Evolutionary conservation across 2,329 filamentous ascomycete species (phyloP).

Genomic region (Penicillium sp.): DNA sequence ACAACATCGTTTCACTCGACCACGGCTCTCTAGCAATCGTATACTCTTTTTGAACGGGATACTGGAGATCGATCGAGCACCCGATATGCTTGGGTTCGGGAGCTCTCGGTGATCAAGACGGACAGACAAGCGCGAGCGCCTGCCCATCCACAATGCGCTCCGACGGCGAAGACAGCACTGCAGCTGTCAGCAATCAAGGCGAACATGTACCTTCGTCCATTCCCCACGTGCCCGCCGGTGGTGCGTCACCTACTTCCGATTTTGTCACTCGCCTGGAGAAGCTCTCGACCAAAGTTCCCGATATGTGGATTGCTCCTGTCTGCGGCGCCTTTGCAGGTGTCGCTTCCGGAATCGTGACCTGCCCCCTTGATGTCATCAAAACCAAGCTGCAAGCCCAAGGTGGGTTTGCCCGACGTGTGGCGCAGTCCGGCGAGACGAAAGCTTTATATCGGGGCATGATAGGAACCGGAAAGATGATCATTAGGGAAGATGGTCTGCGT

Average conservation of each 20-base stretch:
- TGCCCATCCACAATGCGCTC: constrained; percentile 44
- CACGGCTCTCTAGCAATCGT: not conserved
- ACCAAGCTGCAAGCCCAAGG: constrained; percentile 96
- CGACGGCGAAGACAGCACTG: constrained; percentile 42
- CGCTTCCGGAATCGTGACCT: constrained; percentile 90
- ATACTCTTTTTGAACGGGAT: constrained; percentile 13
- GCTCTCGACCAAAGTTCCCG: constrained; percentile 51
- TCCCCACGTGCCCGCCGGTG: constrained; percentile 28
- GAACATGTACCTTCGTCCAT: constrained; percentile 27
- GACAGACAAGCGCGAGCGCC: constrained; percentile 37
- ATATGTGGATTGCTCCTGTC: constrained; percentile 69
- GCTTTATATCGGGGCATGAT: constrained; percentile 78
- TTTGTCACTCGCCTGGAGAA: constrained; percentile 40
- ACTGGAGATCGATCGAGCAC: constrained; percentile 42
- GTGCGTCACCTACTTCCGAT: constrained; percentile 27
- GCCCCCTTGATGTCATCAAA: constrained; percentile 97
- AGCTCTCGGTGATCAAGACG: constrained; percentile 42
- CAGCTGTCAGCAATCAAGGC: constrained; percentile 30
- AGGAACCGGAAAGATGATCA: constrained; percentile 82
- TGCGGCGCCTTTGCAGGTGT: constrained; percentile 87
- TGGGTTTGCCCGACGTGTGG: constrained; percentile 60
- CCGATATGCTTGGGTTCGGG: constrained; percentile 42
- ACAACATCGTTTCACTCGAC: not conserved
- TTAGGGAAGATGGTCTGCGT: constrained; percentile 79
- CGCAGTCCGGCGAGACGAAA: constrained; percentile 43